Conservation (phyloP, 2,329 filamentous ascomycete species). For the Grosmannia clavigera region DNA sequence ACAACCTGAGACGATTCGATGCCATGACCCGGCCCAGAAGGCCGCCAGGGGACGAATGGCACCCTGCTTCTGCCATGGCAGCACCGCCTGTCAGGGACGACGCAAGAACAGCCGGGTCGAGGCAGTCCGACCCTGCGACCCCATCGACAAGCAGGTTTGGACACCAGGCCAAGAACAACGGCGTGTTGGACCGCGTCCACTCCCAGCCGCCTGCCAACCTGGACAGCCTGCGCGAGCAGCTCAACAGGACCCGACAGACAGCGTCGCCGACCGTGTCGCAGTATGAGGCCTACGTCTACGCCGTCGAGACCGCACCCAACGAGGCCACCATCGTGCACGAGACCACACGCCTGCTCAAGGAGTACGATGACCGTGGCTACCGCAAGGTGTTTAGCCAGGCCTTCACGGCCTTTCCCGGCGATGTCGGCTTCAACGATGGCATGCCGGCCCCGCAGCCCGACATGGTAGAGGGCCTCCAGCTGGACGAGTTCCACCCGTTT, state of each 20-base stretch:
- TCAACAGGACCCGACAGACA: slow-evolving; percentile 4
- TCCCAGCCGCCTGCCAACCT: slow-evolving; percentile 14
- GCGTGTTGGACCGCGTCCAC: slow-evolving; percentile 7
- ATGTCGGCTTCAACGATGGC: slow-evolving; percentile 17
- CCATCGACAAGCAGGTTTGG: slow-evolving; percentile 6
- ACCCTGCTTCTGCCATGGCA: too few relatives aligned
- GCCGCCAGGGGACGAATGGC: too few relatives aligned
- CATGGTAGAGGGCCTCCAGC: slow-evolving; percentile 16
- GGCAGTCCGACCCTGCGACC: too few relatives aligned
- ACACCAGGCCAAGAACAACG: slow-evolving; percentile 9
- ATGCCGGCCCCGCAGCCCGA: slow-evolving; percentile 18
- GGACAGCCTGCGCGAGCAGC: slow-evolving; percentile 8
- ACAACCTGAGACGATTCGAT: too few relatives aligned
- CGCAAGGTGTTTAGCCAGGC: slow-evolving; percentile 5
- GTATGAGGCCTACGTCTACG: slow-evolving; percentile 8
- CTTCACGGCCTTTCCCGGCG: slow-evolving; percentile 15
- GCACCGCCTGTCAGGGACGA: too few relatives aligned
- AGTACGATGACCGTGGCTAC: slow-evolving; percentile 7
- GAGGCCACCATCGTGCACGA: slow-evolving; percentile 11
- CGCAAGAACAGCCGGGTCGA: too few relatives aligned
- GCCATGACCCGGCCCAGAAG: too few relatives aligned
- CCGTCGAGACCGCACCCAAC: slow-evolving; percentile 6
- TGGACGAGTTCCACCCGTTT: slow-evolving; percentile 7
- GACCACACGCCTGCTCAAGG: slow-evolving; percentile 12
- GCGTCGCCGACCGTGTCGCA: slow-evolving; percentile 9